Base-by-base conservation (phyloP, 1,139 yeast species). In the Petasospora fabianii region DNA sequence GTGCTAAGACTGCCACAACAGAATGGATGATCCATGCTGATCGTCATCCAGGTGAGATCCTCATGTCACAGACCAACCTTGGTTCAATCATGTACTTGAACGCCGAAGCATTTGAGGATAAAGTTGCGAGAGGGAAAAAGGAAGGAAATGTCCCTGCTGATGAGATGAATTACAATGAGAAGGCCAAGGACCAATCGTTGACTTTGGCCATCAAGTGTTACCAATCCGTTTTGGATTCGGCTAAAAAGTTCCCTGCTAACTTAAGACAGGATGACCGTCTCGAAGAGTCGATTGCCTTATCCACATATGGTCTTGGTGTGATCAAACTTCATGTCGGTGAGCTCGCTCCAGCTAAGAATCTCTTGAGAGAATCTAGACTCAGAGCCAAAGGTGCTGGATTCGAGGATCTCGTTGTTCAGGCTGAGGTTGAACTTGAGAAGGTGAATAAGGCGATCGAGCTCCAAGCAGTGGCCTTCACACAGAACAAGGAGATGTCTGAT, bases 251-350 rank as follows among this genome's bases (percentile, higher is more conserved):
- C 7, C 77, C 81, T 3, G 62, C 68, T 6, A 60, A 60, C 35
- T 38, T 64, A 17, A 59, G 67, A 36, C 61, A 74, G 16, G 70
- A 69, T 24, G 62, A 64, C 6, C 64, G 68, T 13, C 69, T 74
- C 10, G 69, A 71, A 6, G 87, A 85, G 48, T 79, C 84, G 3
- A 77, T 83, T 24, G 95, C 95, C 0, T 66, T 87, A 54, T 78
- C 96, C 1, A 79, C 87, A 0, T 90, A 86, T 55, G 95, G 96
- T 0, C 66, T 86, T 30, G 97, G 96, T 0, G 95, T 88, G 5
- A 72, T 86, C 13, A 72, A 77, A 35, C 61, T 84, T 15, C 88
- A 85, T 54, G 54, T 67, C 28, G 71, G 77, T 1, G 64, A 80
- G 17, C 67, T 70, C 42, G 71, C 39, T 3, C 27, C 45, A 2